Evolutionary conservation across 257 asterid genomes (phyloP), one percentile per base, ranked within the genome.

Genomic region (Solanum habrochaites): DNA sequence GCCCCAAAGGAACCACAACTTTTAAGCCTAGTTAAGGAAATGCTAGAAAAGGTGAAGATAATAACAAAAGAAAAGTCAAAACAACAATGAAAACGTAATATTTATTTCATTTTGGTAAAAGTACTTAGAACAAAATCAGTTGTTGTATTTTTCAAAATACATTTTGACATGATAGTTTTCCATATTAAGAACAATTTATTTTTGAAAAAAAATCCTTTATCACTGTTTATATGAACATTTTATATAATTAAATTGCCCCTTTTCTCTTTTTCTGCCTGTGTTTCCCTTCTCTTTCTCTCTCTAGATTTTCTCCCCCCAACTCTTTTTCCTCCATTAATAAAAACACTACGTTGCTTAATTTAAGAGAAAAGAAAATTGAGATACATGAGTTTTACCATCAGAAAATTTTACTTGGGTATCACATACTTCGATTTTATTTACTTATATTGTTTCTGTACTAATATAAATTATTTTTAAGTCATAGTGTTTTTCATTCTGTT

Each of bases 401-500:
- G 49, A 72, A 72, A 72, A 32, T n/a, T 71, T 71, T 35, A 32
- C 45, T 71, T 71, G 25, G 15, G 18, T 71, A 71, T 32, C 43
- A 35, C 49, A 20, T 23, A 52, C 60, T n/a, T 52, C 60, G 4
- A 52, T 71, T 20, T 35, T 5, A 70, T 70, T 52, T 52, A 52
- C 16, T 52, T 52, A 52, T 52, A 23, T 52, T 52, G 60, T 52
- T 32, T 71, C 4, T 21, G 29, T 25, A 27, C 20, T 7, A 23
- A 60, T 60, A 67, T 29, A 14, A 67, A 27, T 66, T 66, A 25
- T 29, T 69, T n/a, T 70, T 31, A 29, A 42, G 27, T 45, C 62
- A 43, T 77, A 6, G 32, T 29, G 85, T 20, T 47, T 16, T 80
- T 90, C 88, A 90, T 89, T 91, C 91, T 87, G 91, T 88, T 90